Percentiles rank a stretch among this genome's conserved stretches.
Conservation (phyloP, 148 eudicot species). For the Nepenthes gracilis region DNA sequence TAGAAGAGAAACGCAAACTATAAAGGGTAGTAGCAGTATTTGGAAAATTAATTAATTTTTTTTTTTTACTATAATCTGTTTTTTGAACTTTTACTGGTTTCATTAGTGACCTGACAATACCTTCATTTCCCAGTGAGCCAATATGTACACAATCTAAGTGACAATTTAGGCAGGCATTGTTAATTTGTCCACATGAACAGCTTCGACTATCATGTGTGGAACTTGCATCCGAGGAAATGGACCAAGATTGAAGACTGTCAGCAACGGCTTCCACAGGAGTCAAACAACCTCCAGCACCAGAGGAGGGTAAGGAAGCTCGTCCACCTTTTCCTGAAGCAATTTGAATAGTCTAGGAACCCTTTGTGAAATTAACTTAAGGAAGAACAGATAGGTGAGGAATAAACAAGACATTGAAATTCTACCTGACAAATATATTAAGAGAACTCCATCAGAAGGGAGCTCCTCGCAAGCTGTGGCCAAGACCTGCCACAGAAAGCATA, state of each 20-base stretch:
- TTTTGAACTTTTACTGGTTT: not conserved
- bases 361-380: not conserved
- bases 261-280: conserved; percentile 12
- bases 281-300: conserved; percentile 25
- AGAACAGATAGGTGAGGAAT: conserved; percentile 3
- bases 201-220: conserved; percentile 22
- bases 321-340: conserved; percentile 45
- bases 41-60: no score
- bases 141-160: conserved; percentile 43
- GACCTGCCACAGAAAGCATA: conserved; percentile 36
- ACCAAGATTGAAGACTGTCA: conserved; percentile 27
- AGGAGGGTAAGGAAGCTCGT: conserved; percentile 22
- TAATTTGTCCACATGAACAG: conserved; percentile 22
- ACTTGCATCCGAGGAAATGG: conserved; percentile 17
- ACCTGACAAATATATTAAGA: conserved; percentile 79
- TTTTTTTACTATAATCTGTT: not conserved
- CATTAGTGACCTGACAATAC: conserved; percentile 17
- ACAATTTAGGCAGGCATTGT: conserved; percentile 16
- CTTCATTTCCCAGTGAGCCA: conserved; percentile 67
- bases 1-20: no score
- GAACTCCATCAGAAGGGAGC: conserved; percentile 80
- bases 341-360: conserved; percentile 9
- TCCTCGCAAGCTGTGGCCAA: conserved; percentile 80
- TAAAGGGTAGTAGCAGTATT: not conserved
- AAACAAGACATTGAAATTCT: conserved; percentile 2